Evolutionary conservation across 441 rosid species (phyloP), one percentile per base, ranked within the genome.

Genomic region (Manihot esculenta): DNA sequence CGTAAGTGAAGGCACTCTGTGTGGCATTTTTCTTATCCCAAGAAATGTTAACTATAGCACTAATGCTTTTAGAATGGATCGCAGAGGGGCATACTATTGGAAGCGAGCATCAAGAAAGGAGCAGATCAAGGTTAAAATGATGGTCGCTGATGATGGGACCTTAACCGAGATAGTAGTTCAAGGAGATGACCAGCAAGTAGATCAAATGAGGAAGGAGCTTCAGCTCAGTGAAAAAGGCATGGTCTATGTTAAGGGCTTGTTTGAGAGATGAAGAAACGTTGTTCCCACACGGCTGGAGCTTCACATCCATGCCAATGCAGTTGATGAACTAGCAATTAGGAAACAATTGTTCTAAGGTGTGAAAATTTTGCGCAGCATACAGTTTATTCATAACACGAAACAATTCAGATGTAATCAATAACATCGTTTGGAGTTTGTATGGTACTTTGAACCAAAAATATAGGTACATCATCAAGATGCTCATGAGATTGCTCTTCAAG

Each of bases 21-120:
- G 44, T 58, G 47, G 59, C 13, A 15, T 14, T 49, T 10, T 2
- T 53, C 27, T 48, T 68, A 10, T 20, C 44, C 18, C 1, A 24
- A 8, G 10, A 0, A 27, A 3, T n/a, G 20, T 7, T 56, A 15
- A 13, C 20, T 10, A 14, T 35, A 8, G 23, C 10, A 17, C 53
- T 76, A 49, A 68, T 64, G 50, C 53, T 55, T 59, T 45, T 26
- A 8, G 45, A 23, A 53, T 74, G 69, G 58, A 54, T 54, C 79
- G 79, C 86, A 94, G 97, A 42, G 97, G 97, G 50, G 94, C 81
- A n/a, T 94, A 90, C 77, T 92, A 94, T 70, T 89, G 97, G 95
- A 90, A 82, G 64, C 74, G 84, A 68, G 98, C 97, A 35, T 35
- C 41, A 35, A 35, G 41, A 35, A 35, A 35, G 41, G 41, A 35